A percentile compares a stretch with the other conserved stretches of the same genome.
phyloP scores from a whole-genome alignment of 2,329 filamentous ascomycete genomes.

The Exophiala spinifera region DNA sequence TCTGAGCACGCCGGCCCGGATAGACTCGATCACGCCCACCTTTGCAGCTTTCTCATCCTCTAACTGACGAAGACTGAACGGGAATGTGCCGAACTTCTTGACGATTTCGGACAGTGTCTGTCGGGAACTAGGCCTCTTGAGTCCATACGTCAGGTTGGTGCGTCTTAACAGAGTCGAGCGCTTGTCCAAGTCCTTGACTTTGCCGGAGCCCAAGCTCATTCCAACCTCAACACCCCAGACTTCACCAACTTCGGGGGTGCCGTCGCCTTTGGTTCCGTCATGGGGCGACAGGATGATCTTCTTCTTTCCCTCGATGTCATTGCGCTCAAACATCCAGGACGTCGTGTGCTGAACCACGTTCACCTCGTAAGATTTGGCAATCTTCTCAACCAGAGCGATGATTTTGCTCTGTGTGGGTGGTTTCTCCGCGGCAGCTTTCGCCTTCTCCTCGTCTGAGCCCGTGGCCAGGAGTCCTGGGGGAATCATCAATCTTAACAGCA shows the following conservation, averaged over 20 bases:
- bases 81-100: slow-evolving; percentile 96
- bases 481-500: slow-evolving; percentile 84
- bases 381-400: slow-evolving; percentile 81
- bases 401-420: slow-evolving; percentile 83
- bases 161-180: slow-evolving; percentile 89
- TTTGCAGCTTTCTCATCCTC: slow-evolving; percentile 94
- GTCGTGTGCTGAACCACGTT: slow-evolving; percentile 97
- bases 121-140: slow-evolving; percentile 91
- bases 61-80: slow-evolving; percentile 94
- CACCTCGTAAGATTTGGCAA: slow-evolving; percentile 85
- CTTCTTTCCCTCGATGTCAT: slow-evolving; percentile 97
- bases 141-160: slow-evolving; percentile 82
- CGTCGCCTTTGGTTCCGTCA: slow-evolving; percentile 88
- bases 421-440: slow-evolving; percentile 80
- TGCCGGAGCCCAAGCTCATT: slow-evolving; percentile 83
- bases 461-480: slow-evolving; percentile 81
- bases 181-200: slow-evolving; percentile 88
- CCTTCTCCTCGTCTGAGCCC: slow-evolving; percentile 91
- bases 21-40: slow-evolving; percentile 95
- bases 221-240: slow-evolving; percentile 98
- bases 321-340: slow-evolving; percentile 92
- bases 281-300: slow-evolving; percentile 85
- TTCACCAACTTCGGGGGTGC: slow-evolving; percentile 80
- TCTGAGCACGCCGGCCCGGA: slow-evolving; percentile 85
- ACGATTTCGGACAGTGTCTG: slow-evolving; percentile 91